Conservation (phyloP, 2,329 filamentous ascomycete species). For the Chalaropsis thielavioides region DNA sequence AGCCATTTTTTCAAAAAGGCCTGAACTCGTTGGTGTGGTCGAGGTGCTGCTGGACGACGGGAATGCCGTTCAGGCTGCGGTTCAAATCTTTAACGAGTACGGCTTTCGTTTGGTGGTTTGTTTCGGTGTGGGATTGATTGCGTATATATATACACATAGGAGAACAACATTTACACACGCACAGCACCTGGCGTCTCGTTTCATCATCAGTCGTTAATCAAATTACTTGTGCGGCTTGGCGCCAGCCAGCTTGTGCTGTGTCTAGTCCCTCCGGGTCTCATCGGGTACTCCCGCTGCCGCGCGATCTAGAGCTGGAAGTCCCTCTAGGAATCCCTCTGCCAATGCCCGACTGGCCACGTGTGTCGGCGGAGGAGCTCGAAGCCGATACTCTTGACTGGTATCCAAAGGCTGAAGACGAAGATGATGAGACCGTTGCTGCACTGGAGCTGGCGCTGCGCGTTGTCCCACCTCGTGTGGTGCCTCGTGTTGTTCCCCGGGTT, state of each 20-base stretch:
- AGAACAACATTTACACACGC: not conserved
- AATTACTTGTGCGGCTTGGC: not conserved
- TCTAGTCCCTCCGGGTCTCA: not conserved
- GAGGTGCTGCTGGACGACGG: not conserved
- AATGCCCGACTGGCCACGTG: slow-evolving; percentile 25
- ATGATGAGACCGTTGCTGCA: not conserved
- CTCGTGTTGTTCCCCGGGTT: slow-evolving; percentile 4
- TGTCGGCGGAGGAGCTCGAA: slow-evolving; percentile 19
- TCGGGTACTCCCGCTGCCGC: slow-evolving; percentile 7
- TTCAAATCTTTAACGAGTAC: too few species aligned
- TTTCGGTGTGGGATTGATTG: not conserved
- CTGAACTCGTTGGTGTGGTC: too few species aligned
- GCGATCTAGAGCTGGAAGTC: slow-evolving; percentile 20
- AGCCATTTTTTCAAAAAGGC: slow-evolving; percentile 82
- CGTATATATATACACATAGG: not conserved
- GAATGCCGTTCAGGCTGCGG: too few species aligned
- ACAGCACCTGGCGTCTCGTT: not conserved
- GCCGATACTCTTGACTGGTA: slow-evolving; percentile 22
- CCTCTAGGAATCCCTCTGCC: slow-evolving; percentile 24
- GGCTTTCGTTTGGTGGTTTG: not conserved
- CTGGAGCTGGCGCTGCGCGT: slow-evolving; percentile 17
- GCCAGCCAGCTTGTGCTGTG: not conserved
- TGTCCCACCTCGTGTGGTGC: slow-evolving; percentile 21
- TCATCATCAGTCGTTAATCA: not conserved
- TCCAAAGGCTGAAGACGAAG: slow-evolving; percentile 21